Percentiles rank a stretch among this genome's conserved stretches.
These are phyloP conservation scores for Euphrasia arctica DNA, from an alignment of 305 asterid genomes.

Conservation along the genomic window DNA sequence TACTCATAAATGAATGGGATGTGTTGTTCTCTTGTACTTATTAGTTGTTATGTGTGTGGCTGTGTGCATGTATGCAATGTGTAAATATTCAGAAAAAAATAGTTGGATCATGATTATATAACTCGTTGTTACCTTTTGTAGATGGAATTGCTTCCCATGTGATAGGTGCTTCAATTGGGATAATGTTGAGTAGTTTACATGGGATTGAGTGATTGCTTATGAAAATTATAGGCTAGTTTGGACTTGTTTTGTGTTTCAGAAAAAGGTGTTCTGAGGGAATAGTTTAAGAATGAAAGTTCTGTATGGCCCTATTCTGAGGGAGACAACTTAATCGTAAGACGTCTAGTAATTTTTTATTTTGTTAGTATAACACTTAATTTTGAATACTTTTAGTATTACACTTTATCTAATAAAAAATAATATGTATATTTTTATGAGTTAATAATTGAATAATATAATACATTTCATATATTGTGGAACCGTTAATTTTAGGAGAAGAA, in stretches of 20 bases:
- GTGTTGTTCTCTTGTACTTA: constrained; percentile 3
- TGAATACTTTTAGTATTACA: not conserved
- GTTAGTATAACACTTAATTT: not conserved
- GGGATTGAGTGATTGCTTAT: not conserved
- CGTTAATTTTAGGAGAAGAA: no score
- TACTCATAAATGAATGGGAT: not conserved
- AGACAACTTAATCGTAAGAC: no score
- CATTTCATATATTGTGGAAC: no score
- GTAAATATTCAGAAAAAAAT: no score
- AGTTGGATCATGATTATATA: no score
- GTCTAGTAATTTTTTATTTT: not conserved
- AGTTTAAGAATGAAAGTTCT: not conserved
- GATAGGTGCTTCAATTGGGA: not conserved
- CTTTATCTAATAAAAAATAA: not conserved
- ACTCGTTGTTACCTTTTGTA: no score
- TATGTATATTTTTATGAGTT: no score
- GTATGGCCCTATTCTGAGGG: no score
- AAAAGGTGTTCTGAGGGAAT: not conserved
- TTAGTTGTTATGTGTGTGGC: no score
- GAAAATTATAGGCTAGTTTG: constrained; percentile 3
- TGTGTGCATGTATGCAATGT: not conserved
- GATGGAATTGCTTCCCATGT: no score
- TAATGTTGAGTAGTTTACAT: not conserved
- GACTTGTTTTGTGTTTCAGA: not conserved
- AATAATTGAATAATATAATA: no score